A percentile compares a stretch with the other conserved stretches of the same genome.
phyloP scores from a whole-genome alignment of 176 grass and related monocot genomes.

The Alopecurus myosuroides region DNA sequence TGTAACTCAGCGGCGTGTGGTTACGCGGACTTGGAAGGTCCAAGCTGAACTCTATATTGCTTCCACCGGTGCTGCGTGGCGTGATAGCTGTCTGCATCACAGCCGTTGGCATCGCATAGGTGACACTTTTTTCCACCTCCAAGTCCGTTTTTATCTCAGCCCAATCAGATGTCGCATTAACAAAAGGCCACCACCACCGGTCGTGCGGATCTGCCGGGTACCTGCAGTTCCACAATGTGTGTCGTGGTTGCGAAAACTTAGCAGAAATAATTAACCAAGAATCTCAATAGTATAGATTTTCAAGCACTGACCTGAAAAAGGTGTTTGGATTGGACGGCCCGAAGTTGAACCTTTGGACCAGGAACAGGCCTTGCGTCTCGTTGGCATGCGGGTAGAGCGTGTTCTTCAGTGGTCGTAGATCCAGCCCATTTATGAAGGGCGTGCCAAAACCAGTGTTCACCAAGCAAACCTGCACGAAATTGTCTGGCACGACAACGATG shows the following conservation, averaged over 20 bases:
- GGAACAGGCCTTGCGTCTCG: slow-evolving; percentile 17
- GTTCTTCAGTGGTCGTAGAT: not conserved
- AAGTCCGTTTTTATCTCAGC: slow-evolving; percentile 25
- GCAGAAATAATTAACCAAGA: too few relatives aligned
- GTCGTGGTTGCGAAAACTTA: too few relatives aligned
- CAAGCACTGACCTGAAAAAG: slow-evolving; percentile 27
- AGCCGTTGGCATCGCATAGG: slow-evolving; percentile 16
- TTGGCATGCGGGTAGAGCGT: not conserved
- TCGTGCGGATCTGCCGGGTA: slow-evolving; percentile 43
- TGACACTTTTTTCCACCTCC: not conserved
- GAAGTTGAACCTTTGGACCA: slow-evolving; percentile 12
- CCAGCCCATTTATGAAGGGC: too few relatives aligned
- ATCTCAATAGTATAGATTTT: too few relatives aligned
- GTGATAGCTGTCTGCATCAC: slow-evolving; percentile 6
- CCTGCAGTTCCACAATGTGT: slow-evolving; percentile 36
- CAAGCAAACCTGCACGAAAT: slow-evolving; percentile 44
- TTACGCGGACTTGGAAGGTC: not conserved
- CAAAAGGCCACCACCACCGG: too few relatives aligned
- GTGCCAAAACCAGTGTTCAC: not conserved
- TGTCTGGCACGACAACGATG: not conserved
- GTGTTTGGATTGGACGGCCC: not conserved
- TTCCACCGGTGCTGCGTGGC: not conserved
- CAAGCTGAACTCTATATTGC: slow-evolving; percentile 25
- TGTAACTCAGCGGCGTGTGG: not conserved
- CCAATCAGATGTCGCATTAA: too few relatives aligned